These are phyloP conservation scores for Pseudogymnoascus sp. DNA, from an alignment of 2,329 filamentous ascomycete genomes.

Conservation along the genomic window DNA sequence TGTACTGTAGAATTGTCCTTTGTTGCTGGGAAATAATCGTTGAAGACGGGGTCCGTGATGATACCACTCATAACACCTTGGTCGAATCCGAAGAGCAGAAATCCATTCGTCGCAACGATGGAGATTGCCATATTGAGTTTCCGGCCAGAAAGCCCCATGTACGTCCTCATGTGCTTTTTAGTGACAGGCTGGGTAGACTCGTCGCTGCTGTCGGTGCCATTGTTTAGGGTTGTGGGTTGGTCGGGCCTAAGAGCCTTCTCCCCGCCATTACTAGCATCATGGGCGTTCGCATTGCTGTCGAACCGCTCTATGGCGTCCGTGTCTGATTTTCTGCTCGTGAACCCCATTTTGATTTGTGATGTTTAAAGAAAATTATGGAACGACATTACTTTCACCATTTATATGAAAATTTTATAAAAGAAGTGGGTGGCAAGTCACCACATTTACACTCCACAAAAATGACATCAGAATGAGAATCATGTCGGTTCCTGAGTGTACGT, in stretches of 20 bases:
- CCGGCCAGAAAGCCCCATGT: not conserved
- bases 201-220: not conserved
- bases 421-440: not conserved
- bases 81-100: conserved; percentile 88
- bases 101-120: conserved; percentile 79
- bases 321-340: not conserved
- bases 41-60: conserved; percentile 76
- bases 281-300: not conserved
- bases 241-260: not conserved
- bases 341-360: not conserved
- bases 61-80: conserved; percentile 80
- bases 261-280: not conserved
- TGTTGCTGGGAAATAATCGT: conserved; percentile 69
- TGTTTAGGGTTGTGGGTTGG: not conserved
- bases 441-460: not conserved
- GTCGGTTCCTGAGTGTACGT: conserved; percentile 3
- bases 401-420: not conserved
- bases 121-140: not conserved
- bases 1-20: conserved; percentile 80
- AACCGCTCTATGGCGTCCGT: not conserved
- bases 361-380: not conserved
- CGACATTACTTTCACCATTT: not conserved
- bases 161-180: not conserved
- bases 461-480: not conserved
- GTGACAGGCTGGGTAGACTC: not conserved